Conservation (phyloP, 2,329 filamentous ascomycete genomes). For the Truncatella angustata region DNA sequence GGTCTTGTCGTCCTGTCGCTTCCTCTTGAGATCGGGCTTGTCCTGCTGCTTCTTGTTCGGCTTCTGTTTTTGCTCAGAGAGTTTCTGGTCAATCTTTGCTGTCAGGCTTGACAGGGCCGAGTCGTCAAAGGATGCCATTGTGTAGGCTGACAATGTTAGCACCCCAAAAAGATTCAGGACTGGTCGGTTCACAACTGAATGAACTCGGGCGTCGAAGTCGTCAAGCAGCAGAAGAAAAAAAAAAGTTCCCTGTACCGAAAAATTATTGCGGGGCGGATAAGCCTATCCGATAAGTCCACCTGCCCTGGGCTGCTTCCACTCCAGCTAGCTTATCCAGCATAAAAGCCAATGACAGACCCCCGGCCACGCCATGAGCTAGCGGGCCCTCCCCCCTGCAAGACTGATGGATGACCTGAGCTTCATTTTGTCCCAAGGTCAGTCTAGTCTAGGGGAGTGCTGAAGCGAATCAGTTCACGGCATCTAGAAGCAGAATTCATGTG, state of each 20-base stretch:
- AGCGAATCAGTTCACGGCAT: no score
- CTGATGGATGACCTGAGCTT: background rate
- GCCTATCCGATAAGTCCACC: constrained; percentile 1
- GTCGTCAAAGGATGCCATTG: constrained; percentile 45
- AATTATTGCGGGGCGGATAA: constrained; percentile 10
- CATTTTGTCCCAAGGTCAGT: no score
- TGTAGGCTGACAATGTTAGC: background rate
- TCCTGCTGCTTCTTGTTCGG: constrained; percentile 39
- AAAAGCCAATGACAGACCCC: no score
- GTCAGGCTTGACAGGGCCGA: constrained; percentile 52
- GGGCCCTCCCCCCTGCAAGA: constrained; percentile 6
- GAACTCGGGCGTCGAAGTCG: background rate
- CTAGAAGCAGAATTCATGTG: background rate
- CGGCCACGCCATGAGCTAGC: background rate
- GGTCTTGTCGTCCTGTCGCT: constrained; percentile 25
- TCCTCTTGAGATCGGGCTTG: constrained; percentile 24
- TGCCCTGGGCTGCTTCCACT: no score
- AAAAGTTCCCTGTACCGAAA: background rate
- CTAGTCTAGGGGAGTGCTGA: no score
- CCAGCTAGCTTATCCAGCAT: no score
- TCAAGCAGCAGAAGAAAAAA: background rate
- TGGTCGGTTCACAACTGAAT: background rate
- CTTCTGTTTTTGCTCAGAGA: constrained; percentile 34
- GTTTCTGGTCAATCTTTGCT: constrained; percentile 53
- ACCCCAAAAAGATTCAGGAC: background rate